These are phyloP conservation scores for Globisporangium echinulatum DNA, from an alignment of 352 stramenopile genomes.

Conservation along the genomic window DNA sequence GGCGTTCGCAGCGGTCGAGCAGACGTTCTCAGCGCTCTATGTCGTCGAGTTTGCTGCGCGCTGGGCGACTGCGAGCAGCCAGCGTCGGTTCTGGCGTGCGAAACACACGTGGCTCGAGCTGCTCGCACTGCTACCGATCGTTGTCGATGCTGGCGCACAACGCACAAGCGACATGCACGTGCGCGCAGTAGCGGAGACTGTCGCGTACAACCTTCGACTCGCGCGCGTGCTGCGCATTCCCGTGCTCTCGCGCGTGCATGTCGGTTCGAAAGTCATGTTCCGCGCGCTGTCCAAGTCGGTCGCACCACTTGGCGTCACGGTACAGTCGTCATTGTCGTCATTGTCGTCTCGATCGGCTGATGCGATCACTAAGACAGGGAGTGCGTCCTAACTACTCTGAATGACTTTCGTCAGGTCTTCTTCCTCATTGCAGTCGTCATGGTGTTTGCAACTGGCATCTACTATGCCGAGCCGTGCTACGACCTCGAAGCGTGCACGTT, in stretches of 20 bases:
- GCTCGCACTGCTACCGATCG: constrained; percentile 25
- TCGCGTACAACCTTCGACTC: constrained; percentile 23
- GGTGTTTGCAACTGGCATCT: constrained; percentile 47
- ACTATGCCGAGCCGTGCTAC: constrained; percentile 53
- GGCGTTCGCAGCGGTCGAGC: constrained; percentile 22
- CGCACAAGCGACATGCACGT: not conserved
- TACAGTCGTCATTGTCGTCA: constrained; percentile 10
- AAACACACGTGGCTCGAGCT: constrained; percentile 25
- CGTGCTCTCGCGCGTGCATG: constrained; percentile 23
- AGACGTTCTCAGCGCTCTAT: constrained; percentile 35
- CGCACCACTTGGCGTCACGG: constrained; percentile 38
- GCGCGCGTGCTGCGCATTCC: constrained; percentile 31
- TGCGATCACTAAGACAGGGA: too few relatives aligned
- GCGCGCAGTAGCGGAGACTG: not conserved
- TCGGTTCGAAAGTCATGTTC: constrained; percentile 42
- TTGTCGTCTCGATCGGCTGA: too few relatives aligned
- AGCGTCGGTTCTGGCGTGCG: constrained; percentile 25
- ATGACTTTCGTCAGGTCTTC: constrained; percentile 22
- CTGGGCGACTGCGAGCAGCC: constrained; percentile 15
- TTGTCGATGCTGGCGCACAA: constrained; percentile 19
- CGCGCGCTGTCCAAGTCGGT: constrained; percentile 25
- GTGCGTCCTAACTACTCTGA: too few relatives aligned
- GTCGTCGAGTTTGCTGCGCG: constrained; percentile 36
- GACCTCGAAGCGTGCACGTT: constrained; percentile 40
- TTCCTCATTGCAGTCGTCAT: constrained; percentile 50